Conservation (phyloP, 805 yeast genomes). For the Schwanniomyces sp. region DNA sequence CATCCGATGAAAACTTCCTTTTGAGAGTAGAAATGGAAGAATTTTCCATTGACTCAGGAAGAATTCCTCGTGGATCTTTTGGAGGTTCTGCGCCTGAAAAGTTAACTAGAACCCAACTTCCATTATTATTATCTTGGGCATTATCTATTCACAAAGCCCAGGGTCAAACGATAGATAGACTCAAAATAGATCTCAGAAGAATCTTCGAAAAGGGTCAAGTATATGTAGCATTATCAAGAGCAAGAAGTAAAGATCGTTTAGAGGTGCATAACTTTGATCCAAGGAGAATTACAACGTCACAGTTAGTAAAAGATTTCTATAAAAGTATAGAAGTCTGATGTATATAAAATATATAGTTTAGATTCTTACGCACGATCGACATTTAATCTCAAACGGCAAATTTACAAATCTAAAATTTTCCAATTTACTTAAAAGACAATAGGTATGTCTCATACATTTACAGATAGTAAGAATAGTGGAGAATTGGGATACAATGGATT, state of each 20-base stretch:
- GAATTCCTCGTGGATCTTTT: constrained; percentile 10
- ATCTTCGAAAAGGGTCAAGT: constrained; percentile 83
- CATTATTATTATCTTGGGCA: constrained; percentile 78
- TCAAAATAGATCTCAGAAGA: constrained; percentile 64
- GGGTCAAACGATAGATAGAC: constrained; percentile 75
- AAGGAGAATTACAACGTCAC: constrained; percentile 44
- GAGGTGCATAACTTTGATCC: constrained; percentile 68
- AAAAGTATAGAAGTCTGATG: constrained; percentile 7
- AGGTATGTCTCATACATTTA: background rate
- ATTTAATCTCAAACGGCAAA: background rate
- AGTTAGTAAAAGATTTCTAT: constrained; percentile 35
- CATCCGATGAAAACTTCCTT: constrained; percentile 26
- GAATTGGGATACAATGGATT: constrained; percentile 34
- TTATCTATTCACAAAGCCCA: constrained; percentile 82
- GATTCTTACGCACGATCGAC: background rate
- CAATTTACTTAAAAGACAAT: background rate
- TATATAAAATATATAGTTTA: background rate
- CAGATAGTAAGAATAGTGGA: constrained; percentile 5
- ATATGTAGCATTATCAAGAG: constrained; percentile 80
- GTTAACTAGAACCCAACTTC: constrained; percentile 56
- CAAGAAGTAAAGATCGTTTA: constrained; percentile 61
- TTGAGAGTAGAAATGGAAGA: constrained; percentile 32
- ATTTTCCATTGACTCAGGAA: constrained; percentile 30
- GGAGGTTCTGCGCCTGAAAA: constrained; percentile 13
- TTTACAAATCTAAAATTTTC: background rate